A percentile compares a stretch with the other conserved stretches of the same genome.
Evolutionary conservation across 441 rosid genomes (phyloP).

Genomic region (Aquilaria agallochum): DNA sequence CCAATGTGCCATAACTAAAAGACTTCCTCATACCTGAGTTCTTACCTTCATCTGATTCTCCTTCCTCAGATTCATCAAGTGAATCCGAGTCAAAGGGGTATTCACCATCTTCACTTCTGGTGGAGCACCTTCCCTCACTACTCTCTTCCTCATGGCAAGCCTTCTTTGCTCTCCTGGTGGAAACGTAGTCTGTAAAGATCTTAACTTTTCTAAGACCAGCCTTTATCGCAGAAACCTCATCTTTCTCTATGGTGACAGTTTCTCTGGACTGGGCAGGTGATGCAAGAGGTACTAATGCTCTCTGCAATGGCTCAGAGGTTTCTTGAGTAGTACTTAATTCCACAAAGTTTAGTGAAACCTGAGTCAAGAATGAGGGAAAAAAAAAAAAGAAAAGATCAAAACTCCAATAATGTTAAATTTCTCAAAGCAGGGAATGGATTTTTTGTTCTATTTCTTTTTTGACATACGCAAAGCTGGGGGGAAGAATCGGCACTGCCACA

Average conservation of each 20-base stretch:
- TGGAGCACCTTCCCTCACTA: slow-evolving; percentile 58
- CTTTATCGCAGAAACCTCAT: slow-evolving; percentile 78
- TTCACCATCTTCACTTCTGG: slow-evolving; percentile 69
- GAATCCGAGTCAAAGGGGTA: slow-evolving; percentile 82
- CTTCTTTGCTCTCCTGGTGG: slow-evolving; percentile 55
- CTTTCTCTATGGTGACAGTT: slow-evolving; percentile 42
- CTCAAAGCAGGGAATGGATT: too few relatives aligned
- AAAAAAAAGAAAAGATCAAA: too few relatives aligned
- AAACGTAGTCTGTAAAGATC: slow-evolving; percentile 64
- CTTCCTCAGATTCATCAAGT: slow-evolving; percentile 60
- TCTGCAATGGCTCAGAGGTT: slow-evolving; percentile 38
- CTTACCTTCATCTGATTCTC: slow-evolving; percentile 65
- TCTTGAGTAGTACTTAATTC: slow-evolving; percentile 30
- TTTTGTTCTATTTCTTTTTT: too few relatives aligned
- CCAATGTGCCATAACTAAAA: slow-evolving; percentile 72
- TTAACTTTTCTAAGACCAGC: slow-evolving; percentile 79
- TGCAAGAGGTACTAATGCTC: slow-evolving; percentile 50
- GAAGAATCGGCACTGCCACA: slow-evolving; percentile 42
- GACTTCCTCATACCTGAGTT: slow-evolving; percentile 45
- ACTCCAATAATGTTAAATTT: too few relatives aligned
- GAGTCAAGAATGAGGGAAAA: too few relatives aligned
- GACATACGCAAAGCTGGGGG: slow-evolving; percentile 62
- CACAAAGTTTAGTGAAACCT: too few relatives aligned
- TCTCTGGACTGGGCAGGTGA: slow-evolving; percentile 53
- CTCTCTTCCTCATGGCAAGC: slow-evolving; percentile 60